Conservation (phyloP, 2,329 filamentous ascomycete species). For the Bipolaris victoriae region DNA sequence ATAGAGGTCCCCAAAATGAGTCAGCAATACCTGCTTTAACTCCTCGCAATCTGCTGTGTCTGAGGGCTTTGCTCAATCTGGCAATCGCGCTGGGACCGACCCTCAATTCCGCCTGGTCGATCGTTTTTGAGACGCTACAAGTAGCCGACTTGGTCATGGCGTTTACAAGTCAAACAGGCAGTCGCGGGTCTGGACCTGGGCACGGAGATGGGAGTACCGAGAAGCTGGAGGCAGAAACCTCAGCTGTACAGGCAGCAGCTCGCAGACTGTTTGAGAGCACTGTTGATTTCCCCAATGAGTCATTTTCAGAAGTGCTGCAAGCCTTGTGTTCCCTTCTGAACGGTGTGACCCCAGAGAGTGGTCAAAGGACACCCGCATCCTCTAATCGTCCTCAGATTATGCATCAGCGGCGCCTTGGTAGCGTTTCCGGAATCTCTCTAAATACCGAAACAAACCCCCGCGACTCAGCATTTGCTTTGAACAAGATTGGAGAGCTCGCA, state of each 20-base stretch:
- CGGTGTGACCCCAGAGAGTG: slow-evolving; percentile 30
- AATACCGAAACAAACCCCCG: slow-evolving; percentile 50
- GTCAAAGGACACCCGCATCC: slow-evolving; percentile 30
- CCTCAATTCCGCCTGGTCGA: slow-evolving; percentile 82
- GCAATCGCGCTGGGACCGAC: slow-evolving; percentile 94
- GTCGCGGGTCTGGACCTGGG: slow-evolving; percentile 25
- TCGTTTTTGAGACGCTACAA: slow-evolving; percentile 88
- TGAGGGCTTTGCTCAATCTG: slow-evolving; percentile 90
- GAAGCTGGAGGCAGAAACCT: slow-evolving; percentile 73
- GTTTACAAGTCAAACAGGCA: slow-evolving; percentile 39
- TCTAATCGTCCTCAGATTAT: slow-evolving; percentile 36
- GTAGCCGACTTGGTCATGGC: slow-evolving; percentile 87
- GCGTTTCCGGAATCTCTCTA: slow-evolving; percentile 51
- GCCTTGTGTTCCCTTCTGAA: slow-evolving; percentile 76
- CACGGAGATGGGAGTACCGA: slow-evolving; percentile 34
- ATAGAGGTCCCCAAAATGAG: slow-evolving; percentile 65
- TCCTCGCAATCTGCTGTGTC: slow-evolving; percentile 85
- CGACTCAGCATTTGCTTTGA: slow-evolving; percentile 56
- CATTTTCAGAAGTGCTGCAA: slow-evolving; percentile 78
- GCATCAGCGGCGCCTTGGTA: slow-evolving; percentile 51
- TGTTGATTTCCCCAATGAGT: slow-evolving; percentile 81
- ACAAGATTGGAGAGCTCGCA: slow-evolving; percentile 56
- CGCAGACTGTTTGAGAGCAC: slow-evolving; percentile 90
- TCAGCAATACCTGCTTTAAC: slow-evolving; percentile 64
- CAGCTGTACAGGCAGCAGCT: slow-evolving; percentile 87